Base-by-base conservation (phyloP, 2,329 filamentous ascomycete genomes). In the Incumbomyces delicatus region DNA sequence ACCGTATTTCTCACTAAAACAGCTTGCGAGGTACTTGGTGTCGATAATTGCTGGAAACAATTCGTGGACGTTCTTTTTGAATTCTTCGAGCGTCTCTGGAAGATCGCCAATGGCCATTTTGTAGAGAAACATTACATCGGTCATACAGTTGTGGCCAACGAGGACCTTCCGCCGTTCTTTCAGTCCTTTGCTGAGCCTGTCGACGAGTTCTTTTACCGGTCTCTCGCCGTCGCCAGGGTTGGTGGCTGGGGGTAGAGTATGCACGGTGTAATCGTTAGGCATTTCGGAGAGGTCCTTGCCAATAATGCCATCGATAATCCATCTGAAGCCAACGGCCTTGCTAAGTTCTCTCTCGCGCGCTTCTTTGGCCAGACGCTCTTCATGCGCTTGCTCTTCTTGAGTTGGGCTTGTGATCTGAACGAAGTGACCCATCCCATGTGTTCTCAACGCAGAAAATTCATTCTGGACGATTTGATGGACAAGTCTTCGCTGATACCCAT, bases 401-500 rank as follows among this genome's bases (percentile, higher is more conserved):
- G 69, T 60, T 29, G 61, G 64, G 3, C 59, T 52, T 11, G 66
- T 58, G 31, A 73, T 62, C 44, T 68, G 66, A 3, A 72, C 56
- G 49, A 67, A 71, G 12, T 58, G 56, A 7, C 57, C 49, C 45
- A 61, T 63, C 11, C 63, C 59, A 11, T 65, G 57, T 2, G 68
- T 64, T 29, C 64, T 64, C 37, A 72, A 53, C 17, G 50, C 54
- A 1, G 67, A 66, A 46, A 66, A 85, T 53, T 84, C 80, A 12
- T 71, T 72, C 11, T 77, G 71, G n/a, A 85, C 71, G 11, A 83
- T 66, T 54, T 84, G 80, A 57, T 85, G 77, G 1, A 85, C 71
- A 5, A 85, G 67, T 30, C 78, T 71, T 59, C 80, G 78, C 58
- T 85, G 80, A 54, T 76, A 83, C 1, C 72, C 69, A 50, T 72